Evolutionary conservation across 169 alveolate species (phyloP).

Genomic region (Blepharisma undulans): DNA sequence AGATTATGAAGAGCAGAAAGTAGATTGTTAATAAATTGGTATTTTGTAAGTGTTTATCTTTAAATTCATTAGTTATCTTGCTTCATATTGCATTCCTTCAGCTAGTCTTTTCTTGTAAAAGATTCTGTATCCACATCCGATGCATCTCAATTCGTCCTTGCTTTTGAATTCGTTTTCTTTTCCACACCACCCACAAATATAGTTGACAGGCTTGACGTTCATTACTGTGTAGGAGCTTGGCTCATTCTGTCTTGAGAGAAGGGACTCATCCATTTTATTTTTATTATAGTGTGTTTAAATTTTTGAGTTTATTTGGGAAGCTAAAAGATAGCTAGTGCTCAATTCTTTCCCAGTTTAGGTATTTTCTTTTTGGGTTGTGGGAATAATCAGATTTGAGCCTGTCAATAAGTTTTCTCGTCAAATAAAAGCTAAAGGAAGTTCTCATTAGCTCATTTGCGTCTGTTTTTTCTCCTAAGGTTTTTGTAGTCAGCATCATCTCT

Average conservation of each 20-base stretch:
- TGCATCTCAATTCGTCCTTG: slow-evolving; percentile 31
- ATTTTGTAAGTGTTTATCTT: neutral
- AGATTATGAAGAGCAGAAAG: neutral
- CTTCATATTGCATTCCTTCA: slow-evolving; percentile 38
- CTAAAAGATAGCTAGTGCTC: too few species aligned
- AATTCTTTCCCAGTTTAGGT: slow-evolving; percentile 5
- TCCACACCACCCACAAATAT: slow-evolving; percentile 42
- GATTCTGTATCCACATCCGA: slow-evolving; percentile 39
- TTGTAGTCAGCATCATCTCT: neutral
- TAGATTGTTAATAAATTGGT: neutral
- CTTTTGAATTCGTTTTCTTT: slow-evolving; percentile 31
- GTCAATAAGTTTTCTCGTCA: neutral
- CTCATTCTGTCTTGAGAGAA: neutral
- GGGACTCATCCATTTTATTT: neutral
- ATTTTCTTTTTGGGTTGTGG: slow-evolving; percentile 26
- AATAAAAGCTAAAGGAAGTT: neutral
- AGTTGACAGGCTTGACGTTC: slow-evolving; percentile 30
- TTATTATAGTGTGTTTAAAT: neutral
- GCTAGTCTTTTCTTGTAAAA: slow-evolving; percentile 30
- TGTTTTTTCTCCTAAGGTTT: neutral
- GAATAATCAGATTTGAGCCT: slow-evolving; percentile 15
- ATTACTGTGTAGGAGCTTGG: slow-evolving; percentile 19
- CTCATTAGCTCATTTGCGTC: neutral
- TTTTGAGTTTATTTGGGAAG: neutral
- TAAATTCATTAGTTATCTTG: slow-evolving; percentile 10